Percentiles rank a stretch among this genome's conserved stretches.
These are phyloP conservation scores for Sarocladium oryzae DNA, from an alignment of 2,329 filamentous ascomycete genomes.

Conservation along the genomic window DNA sequence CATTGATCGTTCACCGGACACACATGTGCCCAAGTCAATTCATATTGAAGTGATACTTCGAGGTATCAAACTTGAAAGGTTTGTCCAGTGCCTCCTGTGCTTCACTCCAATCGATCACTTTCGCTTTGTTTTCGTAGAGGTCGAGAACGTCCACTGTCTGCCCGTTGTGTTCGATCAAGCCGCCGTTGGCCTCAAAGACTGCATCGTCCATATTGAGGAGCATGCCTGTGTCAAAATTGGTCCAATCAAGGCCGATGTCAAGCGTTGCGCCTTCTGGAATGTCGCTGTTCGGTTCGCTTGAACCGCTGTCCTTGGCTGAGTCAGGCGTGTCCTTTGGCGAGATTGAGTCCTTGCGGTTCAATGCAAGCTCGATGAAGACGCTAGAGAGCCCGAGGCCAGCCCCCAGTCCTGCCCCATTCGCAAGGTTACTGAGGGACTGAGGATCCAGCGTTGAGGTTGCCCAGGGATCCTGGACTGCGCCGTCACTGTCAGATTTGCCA, in stretches of 20 bases:
- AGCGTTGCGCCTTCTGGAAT: slow-evolving; percentile 48
- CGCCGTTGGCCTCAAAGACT: slow-evolving; percentile 3
- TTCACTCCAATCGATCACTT: slow-evolving; percentile 33
- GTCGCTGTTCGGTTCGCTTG: slow-evolving; percentile 56
- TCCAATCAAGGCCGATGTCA: slow-evolving; percentile 48
- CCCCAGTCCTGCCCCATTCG: slow-evolving; percentile 18
- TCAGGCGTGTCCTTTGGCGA: slow-evolving; percentile 60
- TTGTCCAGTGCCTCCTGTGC: slow-evolving; percentile 36
- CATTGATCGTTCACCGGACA: too few relatives aligned
- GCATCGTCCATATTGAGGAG: slow-evolving; percentile 35
- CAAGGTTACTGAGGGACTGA: slow-evolving; percentile 29
- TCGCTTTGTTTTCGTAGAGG: slow-evolving; percentile 1
- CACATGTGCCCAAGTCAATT: not conserved
- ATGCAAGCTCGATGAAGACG: slow-evolving; percentile 41
- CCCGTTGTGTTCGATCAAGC: slow-evolving; percentile 6
- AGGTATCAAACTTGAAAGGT: slow-evolving; percentile 38
- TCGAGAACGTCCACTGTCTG: slow-evolving; percentile 9
- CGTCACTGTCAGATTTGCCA: slow-evolving; percentile 20
- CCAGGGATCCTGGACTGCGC: slow-evolving; percentile 24
- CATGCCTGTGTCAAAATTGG: slow-evolving; percentile 39
- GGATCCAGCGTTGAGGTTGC: slow-evolving; percentile 44
- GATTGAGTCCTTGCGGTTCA: not conserved
- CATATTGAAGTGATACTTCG: slow-evolving; percentile 7
- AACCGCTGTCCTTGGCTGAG: slow-evolving; percentile 52
- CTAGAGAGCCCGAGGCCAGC: slow-evolving; percentile 25